A percentile compares a stretch with the other conserved stretches of the same genome.
These are phyloP conservation scores for Alliaria petiolata DNA, from an alignment of 345 rosid genomes.

Conservation along the genomic window DNA sequence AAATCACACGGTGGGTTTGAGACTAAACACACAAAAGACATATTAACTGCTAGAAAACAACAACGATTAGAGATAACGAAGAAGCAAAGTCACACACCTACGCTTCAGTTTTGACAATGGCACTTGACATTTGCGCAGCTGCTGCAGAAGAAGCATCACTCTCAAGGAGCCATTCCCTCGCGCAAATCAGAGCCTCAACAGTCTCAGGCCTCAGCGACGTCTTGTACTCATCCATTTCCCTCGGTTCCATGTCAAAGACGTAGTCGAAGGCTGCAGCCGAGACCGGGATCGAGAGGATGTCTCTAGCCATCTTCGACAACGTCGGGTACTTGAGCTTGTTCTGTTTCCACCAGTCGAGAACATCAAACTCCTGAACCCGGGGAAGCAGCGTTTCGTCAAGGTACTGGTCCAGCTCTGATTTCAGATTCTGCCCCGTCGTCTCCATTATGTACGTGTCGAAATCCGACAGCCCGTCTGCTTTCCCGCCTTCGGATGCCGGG, in stretches of 20 bases:
- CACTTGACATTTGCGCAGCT: conserved; percentile 35
- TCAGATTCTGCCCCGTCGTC: conserved; percentile 61
- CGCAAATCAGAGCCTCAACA: conserved; percentile 80
- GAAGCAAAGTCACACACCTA: conserved; percentile 26
- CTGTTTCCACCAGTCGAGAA: conserved; percentile 89
- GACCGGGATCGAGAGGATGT: conserved; percentile 61
- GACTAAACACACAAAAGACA: background rate
- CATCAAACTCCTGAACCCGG: conserved; percentile 70
- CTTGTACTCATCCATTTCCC: conserved; percentile 68
- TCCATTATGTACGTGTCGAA: conserved; percentile 80
- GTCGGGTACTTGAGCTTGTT: conserved; percentile 82
- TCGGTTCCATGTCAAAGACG: conserved; percentile 51
- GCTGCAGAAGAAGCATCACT: conserved; percentile 21
- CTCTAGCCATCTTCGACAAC: conserved; percentile 86
- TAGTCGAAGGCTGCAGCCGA: conserved; percentile 49
- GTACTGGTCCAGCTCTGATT: conserved; percentile 86
- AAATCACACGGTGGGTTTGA: conserved; percentile 6
- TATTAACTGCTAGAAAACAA: conserved; percentile 6
- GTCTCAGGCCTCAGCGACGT: conserved; percentile 81
- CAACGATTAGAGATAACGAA: background rate
- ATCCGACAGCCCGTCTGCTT: conserved; percentile 70
- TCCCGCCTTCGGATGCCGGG: conserved; percentile 54
- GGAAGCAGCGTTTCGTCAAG: conserved; percentile 80
- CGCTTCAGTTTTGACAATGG: conserved; percentile 54
- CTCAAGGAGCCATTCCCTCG: conserved; percentile 77